phyloP scores from a whole-genome alignment of 2,329 filamentous ascomycete genomes.

The Metarhizium anisopliae region DNA sequence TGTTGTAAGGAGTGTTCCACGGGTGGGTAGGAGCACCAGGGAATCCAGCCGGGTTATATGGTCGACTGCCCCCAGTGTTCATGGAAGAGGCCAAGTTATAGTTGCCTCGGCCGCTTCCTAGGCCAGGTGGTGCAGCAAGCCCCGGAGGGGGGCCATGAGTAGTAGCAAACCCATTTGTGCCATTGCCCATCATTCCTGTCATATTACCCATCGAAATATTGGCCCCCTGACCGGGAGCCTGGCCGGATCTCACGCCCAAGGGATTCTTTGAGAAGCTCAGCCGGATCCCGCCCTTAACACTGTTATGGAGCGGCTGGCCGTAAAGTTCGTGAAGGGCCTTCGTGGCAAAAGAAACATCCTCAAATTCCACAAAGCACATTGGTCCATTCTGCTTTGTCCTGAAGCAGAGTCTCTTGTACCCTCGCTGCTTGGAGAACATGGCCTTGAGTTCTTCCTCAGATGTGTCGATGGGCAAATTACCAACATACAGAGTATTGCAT shows the following conservation, averaged over 20 bases:
- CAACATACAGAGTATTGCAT: constrained; percentile 95
- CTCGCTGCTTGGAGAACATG: constrained; percentile 85
- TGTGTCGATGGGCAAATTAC: constrained; percentile 88
- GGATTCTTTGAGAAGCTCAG: constrained; percentile 98
- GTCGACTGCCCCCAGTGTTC: constrained; percentile 11
- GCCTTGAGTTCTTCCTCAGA: constrained; percentile 93
- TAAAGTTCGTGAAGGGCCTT: constrained; percentile 87
- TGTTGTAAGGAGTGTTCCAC: constrained; percentile 17
- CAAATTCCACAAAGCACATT: constrained; percentile 99
- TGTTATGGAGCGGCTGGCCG: constrained; percentile 79
- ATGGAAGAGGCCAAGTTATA: constrained; percentile 14
- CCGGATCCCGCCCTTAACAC: constrained; percentile 87
- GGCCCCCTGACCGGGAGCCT: constrained; percentile 39
- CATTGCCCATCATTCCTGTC: constrained; percentile 44
- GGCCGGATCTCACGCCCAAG: constrained; percentile 77
- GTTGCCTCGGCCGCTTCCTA: constrained; percentile 29
- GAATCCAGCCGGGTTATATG: constrained; percentile 10
- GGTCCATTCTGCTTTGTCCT: constrained; percentile 90
- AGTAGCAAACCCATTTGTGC: constrained; percentile 51
- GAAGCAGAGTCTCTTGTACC: constrained; percentile 93
- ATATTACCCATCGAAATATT: constrained; percentile 41
- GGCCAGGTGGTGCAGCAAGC: constrained; percentile 64
- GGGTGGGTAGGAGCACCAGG: constrained; percentile 11
- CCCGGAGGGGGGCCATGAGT: constrained; percentile 76
- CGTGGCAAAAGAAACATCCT: constrained; percentile 85